phyloP scores from a whole-genome alignment of 176 grass and related monocot species.

The Triticum urartu region DNA sequence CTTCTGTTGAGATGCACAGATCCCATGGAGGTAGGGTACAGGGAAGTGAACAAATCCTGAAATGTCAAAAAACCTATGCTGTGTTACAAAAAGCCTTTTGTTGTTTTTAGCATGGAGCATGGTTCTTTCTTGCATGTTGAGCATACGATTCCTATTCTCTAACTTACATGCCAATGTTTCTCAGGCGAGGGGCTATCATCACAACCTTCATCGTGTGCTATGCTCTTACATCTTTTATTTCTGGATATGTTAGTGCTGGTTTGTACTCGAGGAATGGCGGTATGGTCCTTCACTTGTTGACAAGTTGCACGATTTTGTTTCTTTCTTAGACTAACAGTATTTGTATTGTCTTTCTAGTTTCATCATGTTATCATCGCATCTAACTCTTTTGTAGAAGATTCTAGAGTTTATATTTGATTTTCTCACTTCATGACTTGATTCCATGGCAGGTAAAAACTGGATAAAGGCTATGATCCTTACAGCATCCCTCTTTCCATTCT shows the following conservation, averaged over 20 bases:
- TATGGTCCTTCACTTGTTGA: constrained; percentile 42
- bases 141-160: constrained; percentile 15
- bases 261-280: constrained; percentile 89
- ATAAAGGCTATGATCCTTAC: constrained; percentile 95
- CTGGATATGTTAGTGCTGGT: constrained; percentile 93
- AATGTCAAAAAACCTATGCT: background rate
- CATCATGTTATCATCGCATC: background rate
- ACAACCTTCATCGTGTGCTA: constrained; percentile 99
- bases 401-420: background rate
- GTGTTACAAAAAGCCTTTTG: background rate
- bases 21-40: background rate
- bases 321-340: background rate
- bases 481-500: constrained; percentile 92
- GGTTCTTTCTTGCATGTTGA: background rate
- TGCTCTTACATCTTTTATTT: constrained; percentile 96
- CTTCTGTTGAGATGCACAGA: background rate
- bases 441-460: constrained; percentile 90
- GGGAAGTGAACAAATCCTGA: background rate
- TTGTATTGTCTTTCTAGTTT: background rate
- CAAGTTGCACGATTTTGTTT: background rate
- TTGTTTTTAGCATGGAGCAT: background rate
- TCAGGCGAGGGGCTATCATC: constrained; percentile 84
- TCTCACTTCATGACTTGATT: constrained; percentile 6
- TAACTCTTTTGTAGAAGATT: background rate
- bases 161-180: constrained; percentile 30